phyloP scores from a whole-genome alignment of 306 rosid genomes.

The Vigna hirtella region DNA sequence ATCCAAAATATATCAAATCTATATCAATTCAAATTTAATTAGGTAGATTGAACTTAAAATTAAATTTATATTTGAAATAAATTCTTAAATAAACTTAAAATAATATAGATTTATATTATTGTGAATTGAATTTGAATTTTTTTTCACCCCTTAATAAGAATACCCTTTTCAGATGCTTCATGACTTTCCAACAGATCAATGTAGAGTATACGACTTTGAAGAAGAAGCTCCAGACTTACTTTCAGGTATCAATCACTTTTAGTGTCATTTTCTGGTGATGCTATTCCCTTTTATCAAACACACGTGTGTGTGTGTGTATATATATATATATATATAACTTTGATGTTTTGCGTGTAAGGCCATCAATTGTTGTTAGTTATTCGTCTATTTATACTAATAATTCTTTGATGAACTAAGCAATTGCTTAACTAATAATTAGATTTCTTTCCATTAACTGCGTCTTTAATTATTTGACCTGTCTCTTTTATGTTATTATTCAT shows the following conservation, averaged over 20 bases:
- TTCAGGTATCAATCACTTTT: slow-evolving; percentile 54
- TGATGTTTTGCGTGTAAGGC: neutral
- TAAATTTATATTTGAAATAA: too few relatives aligned
- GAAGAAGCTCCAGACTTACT: slow-evolving; percentile 69
- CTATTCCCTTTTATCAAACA: neutral
- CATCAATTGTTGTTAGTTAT: neutral
- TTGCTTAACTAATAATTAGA: neutral
- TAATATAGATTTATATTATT: too few relatives aligned
- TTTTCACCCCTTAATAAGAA: neutral
- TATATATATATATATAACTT: neutral
- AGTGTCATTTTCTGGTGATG: neutral
- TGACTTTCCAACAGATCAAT: slow-evolving; percentile 70
- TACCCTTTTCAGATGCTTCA: slow-evolving; percentile 60
- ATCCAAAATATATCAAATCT: too few relatives aligned
- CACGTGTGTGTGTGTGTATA: neutral
- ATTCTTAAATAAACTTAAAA: too few relatives aligned
- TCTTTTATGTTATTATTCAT: slow-evolving; percentile 39
- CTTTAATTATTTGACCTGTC: neutral
- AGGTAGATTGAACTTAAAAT: too few relatives aligned
- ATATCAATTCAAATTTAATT: too few relatives aligned
- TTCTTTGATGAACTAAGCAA: neutral
- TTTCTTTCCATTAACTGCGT: neutral
- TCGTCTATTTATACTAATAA: neutral
- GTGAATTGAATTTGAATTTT: too few relatives aligned
- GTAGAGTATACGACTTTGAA: slow-evolving; percentile 67